A percentile compares a stretch with the other conserved stretches of the same genome.
These are phyloP conservation scores for Lavandula angustifolia DNA, from an alignment of 257 asterid genomes.

Conservation along the genomic window DNA sequence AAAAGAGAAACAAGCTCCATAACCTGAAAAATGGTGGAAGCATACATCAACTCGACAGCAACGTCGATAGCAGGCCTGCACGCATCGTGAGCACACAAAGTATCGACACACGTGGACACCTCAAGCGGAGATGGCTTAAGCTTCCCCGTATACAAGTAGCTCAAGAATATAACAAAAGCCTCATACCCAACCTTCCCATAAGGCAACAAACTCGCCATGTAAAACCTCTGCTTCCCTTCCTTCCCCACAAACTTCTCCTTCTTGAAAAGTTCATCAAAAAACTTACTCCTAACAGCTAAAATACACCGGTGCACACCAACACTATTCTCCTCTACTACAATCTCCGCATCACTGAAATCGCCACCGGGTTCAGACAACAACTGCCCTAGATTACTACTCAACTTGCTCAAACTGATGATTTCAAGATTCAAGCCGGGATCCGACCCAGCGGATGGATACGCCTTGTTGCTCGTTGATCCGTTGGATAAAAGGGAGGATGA, in stretches of 20 bases:
- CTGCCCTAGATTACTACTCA: slow-evolving; percentile 52
- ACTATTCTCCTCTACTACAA: slow-evolving; percentile 51
- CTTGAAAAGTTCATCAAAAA: slow-evolving; percentile 47
- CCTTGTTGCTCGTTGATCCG: slow-evolving; percentile 41
- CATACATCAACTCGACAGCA: slow-evolving; percentile 68
- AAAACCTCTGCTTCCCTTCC: slow-evolving; percentile 49
- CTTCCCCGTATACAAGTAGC: slow-evolving; percentile 69
- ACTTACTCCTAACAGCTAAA: slow-evolving; percentile 64
- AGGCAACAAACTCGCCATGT: slow-evolving; percentile 53
- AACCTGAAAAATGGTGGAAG: slow-evolving; percentile 57
- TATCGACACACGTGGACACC: slow-evolving; percentile 65
- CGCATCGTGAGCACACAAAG: slow-evolving; percentile 52
- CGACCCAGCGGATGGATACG: slow-evolving; percentile 30
- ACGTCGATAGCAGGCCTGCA: slow-evolving; percentile 66
- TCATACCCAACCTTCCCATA: slow-evolving; percentile 66
- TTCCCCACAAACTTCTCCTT: slow-evolving; percentile 39
- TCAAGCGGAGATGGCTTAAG: slow-evolving; percentile 57
- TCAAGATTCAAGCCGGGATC: slow-evolving; percentile 46
- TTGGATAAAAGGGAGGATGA: slow-evolving; percentile 55
- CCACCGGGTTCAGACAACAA: slow-evolving; percentile 45
- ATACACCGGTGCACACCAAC: slow-evolving; percentile 66
- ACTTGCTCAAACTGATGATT: slow-evolving; percentile 48
- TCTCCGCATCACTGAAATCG: slow-evolving; percentile 58
- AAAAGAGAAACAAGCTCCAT: slow-evolving; percentile 67
- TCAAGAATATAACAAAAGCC: slow-evolving; percentile 55